Evolutionary conservation across 139 green algal genomes (phyloP).

Genomic region (Dunaliella primolecta): DNA sequence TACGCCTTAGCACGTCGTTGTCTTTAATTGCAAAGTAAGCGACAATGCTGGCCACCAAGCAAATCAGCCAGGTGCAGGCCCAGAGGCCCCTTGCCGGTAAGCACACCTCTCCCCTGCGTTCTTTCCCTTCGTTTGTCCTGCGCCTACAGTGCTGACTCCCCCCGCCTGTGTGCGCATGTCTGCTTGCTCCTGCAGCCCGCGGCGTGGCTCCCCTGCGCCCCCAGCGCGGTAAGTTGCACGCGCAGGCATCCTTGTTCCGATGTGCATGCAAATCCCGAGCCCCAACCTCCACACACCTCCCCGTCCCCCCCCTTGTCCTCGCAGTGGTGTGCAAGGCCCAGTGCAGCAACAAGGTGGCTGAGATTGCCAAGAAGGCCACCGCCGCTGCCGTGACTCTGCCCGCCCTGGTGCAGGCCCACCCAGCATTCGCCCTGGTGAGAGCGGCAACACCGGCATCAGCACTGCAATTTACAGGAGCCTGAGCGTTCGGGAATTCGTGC

Average conservation of each 20-base stretch:
- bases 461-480: no score
- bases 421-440: slow-evolving; percentile 59
- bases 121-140: background rate
- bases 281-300: background rate
- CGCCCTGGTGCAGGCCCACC: slow-evolving; percentile 40
- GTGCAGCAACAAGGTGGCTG: background rate
- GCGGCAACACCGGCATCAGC: no score
- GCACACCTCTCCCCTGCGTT: background rate
- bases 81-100: background rate
- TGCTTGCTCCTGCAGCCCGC: slow-evolving; percentile 5
- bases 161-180: no score
- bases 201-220: background rate
- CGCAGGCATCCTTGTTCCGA: background rate
- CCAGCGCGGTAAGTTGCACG: background rate
- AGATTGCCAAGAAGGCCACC: slow-evolving; percentile 48
- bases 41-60: background rate
- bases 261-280: background rate
- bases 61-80: background rate
- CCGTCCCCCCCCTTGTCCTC: background rate
- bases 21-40: no score
- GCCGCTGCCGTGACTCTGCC: slow-evolving; percentile 40
- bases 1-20: no score
- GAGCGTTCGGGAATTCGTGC: no score
- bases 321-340: slow-evolving; percentile 47
- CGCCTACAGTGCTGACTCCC: no score